phyloP scores from a whole-genome alignment of 1,284 basidiomycete species.

The Ceratobasidium sp. region DNA sequence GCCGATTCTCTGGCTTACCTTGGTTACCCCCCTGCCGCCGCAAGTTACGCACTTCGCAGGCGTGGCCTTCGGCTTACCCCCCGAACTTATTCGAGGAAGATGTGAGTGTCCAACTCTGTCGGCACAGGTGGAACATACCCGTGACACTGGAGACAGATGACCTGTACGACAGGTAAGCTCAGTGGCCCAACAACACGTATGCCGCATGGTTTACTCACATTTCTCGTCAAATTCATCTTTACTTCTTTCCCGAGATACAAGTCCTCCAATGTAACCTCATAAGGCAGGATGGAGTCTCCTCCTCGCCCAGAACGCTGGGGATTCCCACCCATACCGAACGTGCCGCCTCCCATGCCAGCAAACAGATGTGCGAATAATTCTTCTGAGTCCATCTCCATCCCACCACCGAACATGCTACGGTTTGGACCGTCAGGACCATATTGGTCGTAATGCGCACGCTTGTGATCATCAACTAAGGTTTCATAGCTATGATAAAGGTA shows the following conservation, averaged over 20 bases:
- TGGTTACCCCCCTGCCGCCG: conserved; percentile 82
- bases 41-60: conserved; percentile 85
- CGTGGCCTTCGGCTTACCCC: conserved; percentile 81
- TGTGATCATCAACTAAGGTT: conserved; percentile 80
- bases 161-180: background rate
- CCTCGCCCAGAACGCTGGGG: conserved; percentile 60
- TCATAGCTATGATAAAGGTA: conserved; percentile 72
- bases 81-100: conserved; percentile 64
- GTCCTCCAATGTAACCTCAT: conserved; percentile 91
- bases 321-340: conserved; percentile 60
- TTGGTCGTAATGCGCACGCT: conserved; percentile 82
- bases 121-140: background rate
- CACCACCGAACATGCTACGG: conserved; percentile 54
- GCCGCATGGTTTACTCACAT: conserved; percentile 80
- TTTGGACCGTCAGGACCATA: conserved; percentile 71
- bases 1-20: conserved; percentile 62
- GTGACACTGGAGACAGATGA: conserved; percentile 32
- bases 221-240: conserved; percentile 89
- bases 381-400: conserved; percentile 66
- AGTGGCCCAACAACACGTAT: conserved; percentile 32
- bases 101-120: background rate
- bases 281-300: conserved; percentile 80
- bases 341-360: conserved; percentile 59
- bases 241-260: conserved; percentile 92
- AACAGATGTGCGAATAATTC: conserved; percentile 69